Evolutionary conservation across 2,329 filamentous ascomycete genomes (phyloP), one percentile per base, ranked within the genome.

Genomic region (Exophiala sp.): DNA sequence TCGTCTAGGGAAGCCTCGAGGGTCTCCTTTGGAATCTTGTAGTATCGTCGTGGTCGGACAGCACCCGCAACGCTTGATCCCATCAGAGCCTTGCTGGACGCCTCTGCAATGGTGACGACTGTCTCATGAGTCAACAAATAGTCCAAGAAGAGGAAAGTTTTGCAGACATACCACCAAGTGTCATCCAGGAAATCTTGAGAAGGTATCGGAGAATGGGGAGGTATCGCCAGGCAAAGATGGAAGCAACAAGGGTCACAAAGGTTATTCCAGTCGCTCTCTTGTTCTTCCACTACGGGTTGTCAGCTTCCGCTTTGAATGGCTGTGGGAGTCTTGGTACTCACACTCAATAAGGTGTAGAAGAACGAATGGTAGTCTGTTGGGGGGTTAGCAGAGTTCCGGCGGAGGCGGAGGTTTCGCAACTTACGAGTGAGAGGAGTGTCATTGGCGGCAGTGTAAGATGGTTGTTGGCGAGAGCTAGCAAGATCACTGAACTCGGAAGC

Each of bases 301-400:
- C 29, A 55, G 53, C 43, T 42, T 13, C 29, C 14, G n/a, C 4
- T 8, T 19, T 18, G 7, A n/a, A n/a, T n/a, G n/a, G n/a, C n/a
- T 30, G 14, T 16, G n/a, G 24, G 22, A 34, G 14, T 27, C 7
- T 43, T 4, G 14, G 13, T 35, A 68, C 75, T 66, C 62, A 78
- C 75, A 70, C 79, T 82, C 61, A 84, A 65, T 41, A 83, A 72
- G 60, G 77, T 79, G 68, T 83, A 83, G 68, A 84, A 77, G 69
- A 82, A 71, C 60, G 79, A 82, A 67, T 83, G 81, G 68, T 83
- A 83, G 67, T 81, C 75, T 78, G 45, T 14, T n/a, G 16, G 47
- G n/a, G 8, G 27, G 46, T 56, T 19, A 54, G 46, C 39, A 19
- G 41, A 35, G 27, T 5, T 39, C 16, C 29, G n/a, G 6, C n/a